Base-by-base conservation (phyloP, 345 rosid species). In the Nasturtium officinale region DNA sequence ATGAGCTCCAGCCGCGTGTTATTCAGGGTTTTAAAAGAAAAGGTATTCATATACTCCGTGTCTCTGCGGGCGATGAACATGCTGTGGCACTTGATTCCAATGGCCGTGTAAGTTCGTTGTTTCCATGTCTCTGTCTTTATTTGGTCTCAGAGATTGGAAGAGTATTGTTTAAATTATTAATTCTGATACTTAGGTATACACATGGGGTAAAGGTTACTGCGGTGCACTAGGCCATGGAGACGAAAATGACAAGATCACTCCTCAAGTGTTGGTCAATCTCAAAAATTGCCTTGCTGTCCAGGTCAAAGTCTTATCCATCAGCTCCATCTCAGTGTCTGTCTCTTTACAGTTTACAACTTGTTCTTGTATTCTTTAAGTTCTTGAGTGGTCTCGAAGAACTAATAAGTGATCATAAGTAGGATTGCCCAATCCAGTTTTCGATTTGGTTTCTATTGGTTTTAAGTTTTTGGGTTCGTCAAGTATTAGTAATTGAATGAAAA, bases 181-280 rank as follows among this genome's bases (percentile, higher is more conserved):
- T 61, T 71, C 17, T 67, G 66, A 61, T 2, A 65, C 71, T 72
- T 75, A 94, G 98, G 95, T 88, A 9, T 91, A 91, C 76, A 88
- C 97, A 18, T 94, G 98, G 97, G 98, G 98, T 57, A 94, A 94
- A 82, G 98, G 97, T 70, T 94, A 94, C 66, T 94, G 96, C 67
- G 97, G 98, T 81, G 98, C 95, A 52, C 78, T 94, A 47, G 98
- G 98, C 77, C 97, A 91, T 80, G 98, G 98, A 50, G 96, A 94
- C 66, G 97, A 94, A 83, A 91, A 80, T 11, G 96, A 91, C 75
- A 94, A 94, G 86, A 91, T 84, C 28, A 81, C 81, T 76, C 98
- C 98, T 26, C 86, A 82, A 56, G 79, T 73, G 71, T 81, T 94
- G 83, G 79, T 29, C 75, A 80, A 85, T 78, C 92, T 91, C 74